Evolutionary conservation across 179 eudicot genomes (phyloP).

Genomic region (Silene noctiflora): DNA sequence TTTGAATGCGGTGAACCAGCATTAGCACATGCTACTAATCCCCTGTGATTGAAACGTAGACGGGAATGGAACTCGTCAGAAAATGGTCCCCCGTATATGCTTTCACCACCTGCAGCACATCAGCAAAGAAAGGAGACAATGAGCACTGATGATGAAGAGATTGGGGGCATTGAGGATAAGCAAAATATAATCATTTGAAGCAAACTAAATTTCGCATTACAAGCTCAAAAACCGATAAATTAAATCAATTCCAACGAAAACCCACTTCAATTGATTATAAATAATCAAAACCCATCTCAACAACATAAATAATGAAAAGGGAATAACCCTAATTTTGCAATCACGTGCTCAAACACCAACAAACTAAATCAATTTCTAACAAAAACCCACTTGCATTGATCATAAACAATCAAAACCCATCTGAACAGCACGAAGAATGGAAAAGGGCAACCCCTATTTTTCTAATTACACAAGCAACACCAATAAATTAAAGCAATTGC

Average conservation of each 20-base stretch:
- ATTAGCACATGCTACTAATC: slow-evolving; percentile 94
- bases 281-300: slow-evolving; percentile 6
- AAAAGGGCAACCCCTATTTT: background rate
- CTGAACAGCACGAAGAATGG: background rate
- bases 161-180: background rate
- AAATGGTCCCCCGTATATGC: slow-evolving; percentile 79
- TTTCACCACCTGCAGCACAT: slow-evolving; percentile 79
- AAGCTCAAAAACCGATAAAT: background rate
- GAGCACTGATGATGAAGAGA: slow-evolving; percentile 2
- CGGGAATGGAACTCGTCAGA: slow-evolving; percentile 93
- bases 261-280: slow-evolving; percentile 10
- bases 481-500: background rate
- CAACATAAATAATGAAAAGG: background rate
- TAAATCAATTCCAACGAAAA: background rate
- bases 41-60: slow-evolving; percentile 90
- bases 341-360: background rate
- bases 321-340: background rate
- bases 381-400: slow-evolving; percentile 8
- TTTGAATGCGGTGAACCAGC: slow-evolving; percentile 82
- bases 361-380: background rate
- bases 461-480: background rate
- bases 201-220: background rate
- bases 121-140: slow-evolving; percentile 11
- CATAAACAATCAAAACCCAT: slow-evolving; percentile 10
- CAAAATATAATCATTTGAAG: background rate